Percentiles rank a stretch among this genome's conserved stretches.
phyloP scores from a whole-genome alignment of 2,329 filamentous ascomycete genomes.

The Ophiostoma novo-ulmi region DNA sequence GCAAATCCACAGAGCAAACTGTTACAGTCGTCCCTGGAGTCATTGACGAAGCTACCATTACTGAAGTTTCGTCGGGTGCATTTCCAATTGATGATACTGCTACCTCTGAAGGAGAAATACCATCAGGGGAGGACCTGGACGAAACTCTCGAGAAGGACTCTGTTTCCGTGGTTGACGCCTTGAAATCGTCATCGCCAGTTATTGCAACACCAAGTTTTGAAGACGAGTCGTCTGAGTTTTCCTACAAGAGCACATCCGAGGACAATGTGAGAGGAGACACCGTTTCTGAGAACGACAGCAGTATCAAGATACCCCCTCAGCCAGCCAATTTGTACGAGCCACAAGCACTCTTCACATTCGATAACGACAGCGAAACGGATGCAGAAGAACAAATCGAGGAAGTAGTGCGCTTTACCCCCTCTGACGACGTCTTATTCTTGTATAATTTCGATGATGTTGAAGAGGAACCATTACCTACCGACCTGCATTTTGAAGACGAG shows the following conservation, averaged over 20 bases:
- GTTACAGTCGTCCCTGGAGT: background rate
- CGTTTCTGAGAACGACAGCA: background rate
- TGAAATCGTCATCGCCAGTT: background rate
- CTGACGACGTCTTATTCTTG: background rate
- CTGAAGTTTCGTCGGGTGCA: background rate
- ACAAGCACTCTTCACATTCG: background rate
- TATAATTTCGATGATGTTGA: conserved; percentile 10
- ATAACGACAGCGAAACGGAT: background rate
- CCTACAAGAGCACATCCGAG: background rate
- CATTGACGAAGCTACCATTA: background rate
- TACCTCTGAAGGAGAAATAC: background rate
- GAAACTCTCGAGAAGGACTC: background rate
- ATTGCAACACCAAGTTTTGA: background rate
- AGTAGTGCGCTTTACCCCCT: background rate
- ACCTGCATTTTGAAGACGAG: conserved; percentile 1
- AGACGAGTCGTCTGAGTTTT: background rate
- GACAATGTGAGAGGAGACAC: background rate
- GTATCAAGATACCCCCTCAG: background rate
- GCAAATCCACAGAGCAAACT: background rate
- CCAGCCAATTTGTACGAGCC: background rate
- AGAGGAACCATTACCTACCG: background rate
- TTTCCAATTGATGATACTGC: no score
- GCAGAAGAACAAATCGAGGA: background rate
- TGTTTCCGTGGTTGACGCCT: background rate
- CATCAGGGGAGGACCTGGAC: background rate